A percentile compares a stretch with the other conserved stretches of the same genome.
phyloP scores from a whole-genome alignment of 768 basidiomycete species.

The Phlebiopsis gigantea region DNA sequence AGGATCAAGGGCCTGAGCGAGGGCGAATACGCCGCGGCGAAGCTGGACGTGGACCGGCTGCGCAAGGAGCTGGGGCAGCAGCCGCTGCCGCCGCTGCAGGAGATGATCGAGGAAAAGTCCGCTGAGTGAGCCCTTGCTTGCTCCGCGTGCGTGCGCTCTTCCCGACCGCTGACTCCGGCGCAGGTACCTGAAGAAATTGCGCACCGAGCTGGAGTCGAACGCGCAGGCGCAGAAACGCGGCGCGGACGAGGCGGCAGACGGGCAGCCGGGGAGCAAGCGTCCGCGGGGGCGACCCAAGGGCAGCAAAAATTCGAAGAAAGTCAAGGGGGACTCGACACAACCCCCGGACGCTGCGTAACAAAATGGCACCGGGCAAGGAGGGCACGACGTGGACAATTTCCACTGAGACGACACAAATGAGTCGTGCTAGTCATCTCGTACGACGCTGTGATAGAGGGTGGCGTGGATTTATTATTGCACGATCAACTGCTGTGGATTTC shows the following conservation, averaged over 20 bases:
- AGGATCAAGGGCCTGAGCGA: constrained; percentile 68
- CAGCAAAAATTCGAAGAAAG: constrained; percentile 27
- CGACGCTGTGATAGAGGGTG: not conserved
- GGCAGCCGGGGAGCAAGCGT: constrained; percentile 24
- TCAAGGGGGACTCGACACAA: constrained; percentile 13
- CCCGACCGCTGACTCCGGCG: not conserved
- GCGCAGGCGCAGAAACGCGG: constrained; percentile 17
- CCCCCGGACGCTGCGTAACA: not conserved
- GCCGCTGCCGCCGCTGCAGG: constrained; percentile 66
- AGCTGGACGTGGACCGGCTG: constrained; percentile 71
- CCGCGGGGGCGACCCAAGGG: constrained; percentile 32
- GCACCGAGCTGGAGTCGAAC: constrained; percentile 22
- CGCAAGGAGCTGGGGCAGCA: constrained; percentile 73
- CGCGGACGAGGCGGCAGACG: constrained; percentile 22
- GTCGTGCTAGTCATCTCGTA: not conserved
- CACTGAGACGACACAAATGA: not conserved
- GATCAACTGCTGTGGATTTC: not conserved
- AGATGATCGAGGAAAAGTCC: constrained; percentile 66
- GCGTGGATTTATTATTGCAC: not conserved
- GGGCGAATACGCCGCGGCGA: constrained; percentile 70
- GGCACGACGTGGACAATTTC: not conserved
- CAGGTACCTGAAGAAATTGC: constrained; percentile 30
- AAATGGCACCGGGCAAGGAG: not conserved
- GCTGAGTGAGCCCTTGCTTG: constrained; percentile 36
- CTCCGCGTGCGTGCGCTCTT: not conserved